Conservation (phyloP, 73 alveolate genomes). For the Blepharisma stoltei region DNA sequence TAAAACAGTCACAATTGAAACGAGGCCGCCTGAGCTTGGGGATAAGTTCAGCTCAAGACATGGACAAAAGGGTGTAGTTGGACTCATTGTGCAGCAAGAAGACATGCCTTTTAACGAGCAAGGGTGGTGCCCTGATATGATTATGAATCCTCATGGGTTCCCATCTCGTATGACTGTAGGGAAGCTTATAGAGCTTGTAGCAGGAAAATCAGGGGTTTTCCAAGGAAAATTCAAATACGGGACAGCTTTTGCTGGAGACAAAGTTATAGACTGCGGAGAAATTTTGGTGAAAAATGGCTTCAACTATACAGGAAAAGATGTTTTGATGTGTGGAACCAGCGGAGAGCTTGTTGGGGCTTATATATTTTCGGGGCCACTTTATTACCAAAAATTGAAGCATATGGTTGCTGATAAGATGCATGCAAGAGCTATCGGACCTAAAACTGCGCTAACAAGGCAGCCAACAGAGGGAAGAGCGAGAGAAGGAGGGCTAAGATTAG, state of each 20-base stretch:
- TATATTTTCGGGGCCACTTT: slow-evolving; percentile 97
- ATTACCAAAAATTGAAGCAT: slow-evolving; percentile 98
- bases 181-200: slow-evolving; percentile 89
- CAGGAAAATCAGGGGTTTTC: slow-evolving; percentile 90
- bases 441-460: slow-evolving; percentile 89
- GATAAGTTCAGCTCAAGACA: slow-evolving; percentile 97
- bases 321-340: slow-evolving; percentile 92
- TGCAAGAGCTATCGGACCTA: slow-evolving; percentile 98
- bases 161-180: slow-evolving; percentile 99
- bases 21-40: slow-evolving; percentile 97
- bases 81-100: slow-evolving; percentile 96
- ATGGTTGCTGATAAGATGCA: slow-evolving; percentile 99
- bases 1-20: slow-evolving; percentile 84
- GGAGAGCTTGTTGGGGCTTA: slow-evolving; percentile 96
- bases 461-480: slow-evolving; percentile 99
- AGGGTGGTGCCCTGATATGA: slow-evolving; percentile 99
- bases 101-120: slow-evolving; percentile 96
- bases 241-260: slow-evolving; percentile 97
- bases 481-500: slow-evolving; percentile 93
- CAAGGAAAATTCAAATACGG: slow-evolving; percentile 94
- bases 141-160: slow-evolving; percentile 99
- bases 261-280: slow-evolving; percentile 81
- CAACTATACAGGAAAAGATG: slow-evolving; percentile 92
- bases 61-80: slow-evolving; percentile 99
- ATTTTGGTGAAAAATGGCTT: slow-evolving; percentile 82